Percentiles rank a stretch among this genome's conserved stretches.
These are phyloP conservation scores for Penicillium cataractarum DNA, from an alignment of 495 filamentous ascomycete genomes.

Conservation along the genomic window DNA sequence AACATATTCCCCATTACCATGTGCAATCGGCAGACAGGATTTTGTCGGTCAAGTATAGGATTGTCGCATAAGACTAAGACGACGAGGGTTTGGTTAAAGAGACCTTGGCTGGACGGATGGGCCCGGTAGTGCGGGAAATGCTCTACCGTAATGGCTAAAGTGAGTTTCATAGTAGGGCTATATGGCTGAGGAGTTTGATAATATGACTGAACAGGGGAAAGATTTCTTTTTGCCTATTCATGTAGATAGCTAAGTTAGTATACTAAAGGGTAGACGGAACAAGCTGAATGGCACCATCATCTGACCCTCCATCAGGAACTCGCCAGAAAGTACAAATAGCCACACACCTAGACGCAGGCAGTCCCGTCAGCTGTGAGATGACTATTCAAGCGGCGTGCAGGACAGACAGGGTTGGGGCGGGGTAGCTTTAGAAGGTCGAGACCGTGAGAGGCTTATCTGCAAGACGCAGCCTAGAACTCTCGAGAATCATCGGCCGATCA, in stretches of 20 bases:
- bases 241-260: neutral
- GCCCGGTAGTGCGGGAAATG: slow-evolving; percentile 1
- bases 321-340: slow-evolving; percentile 6
- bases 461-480: slow-evolving; percentile 6
- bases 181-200: neutral
- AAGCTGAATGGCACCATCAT: slow-evolving; percentile 3
- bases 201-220: neutral
- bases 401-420: slow-evolving; percentile 10
- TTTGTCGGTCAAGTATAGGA: neutral
- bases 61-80: neutral
- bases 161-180: neutral
- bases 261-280: neutral
- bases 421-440: slow-evolving; percentile 13
- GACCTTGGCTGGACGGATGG: neutral
- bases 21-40: neutral
- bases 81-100: neutral
- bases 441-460: slow-evolving; percentile 9
- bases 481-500: slow-evolving; percentile 5
- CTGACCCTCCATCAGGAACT: slow-evolving; percentile 1
- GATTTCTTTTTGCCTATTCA: neutral
- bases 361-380: slow-evolving; percentile 10
- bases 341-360: slow-evolving; percentile 4
- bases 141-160: neutral
- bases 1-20: neutral
- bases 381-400: slow-evolving; percentile 23